Percentiles rank a stretch among this genome's conserved stretches.
Conservation (phyloP, 176 grass and related monocot species). For the Cenchrus fungigraminus region DNA sequence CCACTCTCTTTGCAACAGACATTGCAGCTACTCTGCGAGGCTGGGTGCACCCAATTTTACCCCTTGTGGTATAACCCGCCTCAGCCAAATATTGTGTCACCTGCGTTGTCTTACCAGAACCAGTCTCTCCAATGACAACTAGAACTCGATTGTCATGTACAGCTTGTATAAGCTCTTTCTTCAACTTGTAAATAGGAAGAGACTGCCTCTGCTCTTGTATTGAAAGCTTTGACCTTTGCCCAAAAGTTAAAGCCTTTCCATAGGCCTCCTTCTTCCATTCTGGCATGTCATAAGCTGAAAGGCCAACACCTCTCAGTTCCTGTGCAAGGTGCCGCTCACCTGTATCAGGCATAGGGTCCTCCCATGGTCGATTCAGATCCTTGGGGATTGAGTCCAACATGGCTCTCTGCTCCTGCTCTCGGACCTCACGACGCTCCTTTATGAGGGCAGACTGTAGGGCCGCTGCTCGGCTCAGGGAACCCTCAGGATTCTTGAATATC, state of each 20-base stretch:
- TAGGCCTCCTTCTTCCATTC: constrained; percentile 99
- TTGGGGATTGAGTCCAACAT: constrained; percentile 98
- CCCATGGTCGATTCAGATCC: constrained; percentile 98
- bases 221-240: constrained; percentile 80
- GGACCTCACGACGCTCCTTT: constrained; percentile 92
- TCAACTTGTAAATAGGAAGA: constrained; percentile 92
- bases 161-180: constrained; percentile 93
- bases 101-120: constrained; percentile 96
- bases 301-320: constrained; percentile 83
- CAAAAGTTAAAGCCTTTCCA: constrained; percentile 91
- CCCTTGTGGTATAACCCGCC: constrained; percentile 88
- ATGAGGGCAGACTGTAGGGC: constrained; percentile 89
- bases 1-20: constrained; percentile 94
- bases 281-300: constrained; percentile 93
- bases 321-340: constrained; percentile 86
- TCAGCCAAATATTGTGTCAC: constrained; percentile 93
- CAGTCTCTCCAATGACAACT: constrained; percentile 95
- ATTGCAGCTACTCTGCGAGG: constrained; percentile 93
- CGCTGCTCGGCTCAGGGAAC: constrained; percentile 86
- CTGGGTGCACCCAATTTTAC: constrained; percentile 96
- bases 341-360: constrained; percentile 92
- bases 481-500: constrained; percentile 97
- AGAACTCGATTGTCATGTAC: constrained; percentile 96
- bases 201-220: constrained; percentile 93
- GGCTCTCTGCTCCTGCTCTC: constrained; percentile 91